phyloP scores from a whole-genome alignment of 177 flowering plant species.

The Telopea speciosissima region DNA sequence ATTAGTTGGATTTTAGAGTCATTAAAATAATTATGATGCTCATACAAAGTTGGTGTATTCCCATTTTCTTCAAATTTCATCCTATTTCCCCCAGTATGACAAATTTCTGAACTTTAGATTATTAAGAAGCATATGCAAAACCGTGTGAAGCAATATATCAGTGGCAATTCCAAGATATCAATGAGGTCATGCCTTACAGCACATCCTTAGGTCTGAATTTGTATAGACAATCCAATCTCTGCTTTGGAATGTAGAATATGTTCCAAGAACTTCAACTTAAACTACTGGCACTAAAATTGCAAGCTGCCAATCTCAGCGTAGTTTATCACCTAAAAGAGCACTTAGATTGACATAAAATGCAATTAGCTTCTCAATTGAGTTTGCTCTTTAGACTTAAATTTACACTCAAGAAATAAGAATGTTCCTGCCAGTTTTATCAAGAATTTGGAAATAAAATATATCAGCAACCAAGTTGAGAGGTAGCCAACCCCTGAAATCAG shows the following conservation, averaged over 20 bases:
- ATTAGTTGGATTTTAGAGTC: too few species aligned
- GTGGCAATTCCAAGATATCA: background rate
- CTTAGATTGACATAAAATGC: background rate
- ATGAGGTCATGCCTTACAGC: background rate
- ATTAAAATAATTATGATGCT: too few species aligned
- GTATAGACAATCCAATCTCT: background rate
- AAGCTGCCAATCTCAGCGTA: background rate
- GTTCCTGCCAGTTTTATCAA: background rate
- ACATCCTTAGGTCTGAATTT: background rate
- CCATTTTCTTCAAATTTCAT: too few species aligned
- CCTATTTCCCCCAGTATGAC: too few species aligned
- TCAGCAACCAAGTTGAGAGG: background rate
- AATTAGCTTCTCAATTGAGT: background rate
- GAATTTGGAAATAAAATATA: background rate
- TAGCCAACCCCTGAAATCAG: constrained; percentile 40
- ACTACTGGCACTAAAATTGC: background rate
- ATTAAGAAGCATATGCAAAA: too few species aligned
- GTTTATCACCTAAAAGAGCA: background rate
- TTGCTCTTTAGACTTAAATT: background rate
- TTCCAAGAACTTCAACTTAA: background rate
- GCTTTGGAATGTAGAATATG: background rate
- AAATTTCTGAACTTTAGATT: too few species aligned
- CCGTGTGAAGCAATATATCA: background rate
- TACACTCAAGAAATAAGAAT: background rate
- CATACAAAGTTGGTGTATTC: too few species aligned